Base-by-base conservation (phyloP, 257 asterid genomes). In the Solanum peruvianum region DNA sequence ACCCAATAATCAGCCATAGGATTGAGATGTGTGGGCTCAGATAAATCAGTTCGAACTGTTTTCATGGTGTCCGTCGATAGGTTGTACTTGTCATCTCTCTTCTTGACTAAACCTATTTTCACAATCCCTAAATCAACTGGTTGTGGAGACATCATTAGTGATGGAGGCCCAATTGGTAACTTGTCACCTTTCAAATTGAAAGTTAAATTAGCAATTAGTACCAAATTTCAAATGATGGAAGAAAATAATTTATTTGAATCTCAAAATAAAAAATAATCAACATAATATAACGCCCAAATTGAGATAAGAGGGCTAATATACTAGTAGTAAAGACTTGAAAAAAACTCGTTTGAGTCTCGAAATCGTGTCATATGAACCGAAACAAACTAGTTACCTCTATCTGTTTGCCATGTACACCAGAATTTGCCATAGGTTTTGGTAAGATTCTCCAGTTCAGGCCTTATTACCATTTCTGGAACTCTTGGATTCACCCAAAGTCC, bases 341-440 rank as follows among this genome's bases (percentile, higher is more conserved):
- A 6, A 39, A 39, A 39, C 41, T 39, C 9, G 0, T 2, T 29
- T 29, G 29, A 29, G 29, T 29, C 29, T 29, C 3, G 1, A 52
- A 52, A 52, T 41, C 1, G 8, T 21, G 67, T 2, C 69, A 23
- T 13, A 9, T 60, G 2, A 60, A 60, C 13, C 2, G 29, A 2
- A 8, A 60, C 25, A 2, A 35, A 3, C 5, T 33, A 33, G 2
- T 35, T 33, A 72, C 84, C 84, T 87, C 98, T 87, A 37, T 96
- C 99, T 23, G 90, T 91, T 85, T 96, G 99, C 99, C 98, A 96
- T 2, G 99, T 95, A 91, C 98, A 96, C 98, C 98, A 96, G 44
- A 95, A 95, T 83, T 96, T 96, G 87, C 99, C 98, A 76, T 93
- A 95, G 25, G 92, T 93, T 35, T 87, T 88, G 69, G 96, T 94